Evolutionary conservation across 1,139 yeast species (phyloP).

Genomic region (Sugiyamaella japonica): DNA sequence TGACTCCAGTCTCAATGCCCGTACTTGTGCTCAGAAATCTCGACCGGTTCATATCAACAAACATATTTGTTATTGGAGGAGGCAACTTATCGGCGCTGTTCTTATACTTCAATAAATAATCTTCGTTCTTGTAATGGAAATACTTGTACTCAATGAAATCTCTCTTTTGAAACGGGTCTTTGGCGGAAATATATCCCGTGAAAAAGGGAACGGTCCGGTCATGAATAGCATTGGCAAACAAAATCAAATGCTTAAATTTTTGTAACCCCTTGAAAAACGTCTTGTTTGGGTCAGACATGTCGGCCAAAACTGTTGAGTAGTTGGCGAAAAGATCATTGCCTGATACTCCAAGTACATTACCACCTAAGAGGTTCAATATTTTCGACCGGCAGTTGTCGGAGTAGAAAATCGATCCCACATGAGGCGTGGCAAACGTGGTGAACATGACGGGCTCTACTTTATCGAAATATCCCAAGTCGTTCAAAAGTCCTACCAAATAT

Average conservation of each 20-base stretch:
- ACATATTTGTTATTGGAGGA: slow-evolving; percentile 5
- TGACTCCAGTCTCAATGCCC: slow-evolving; percentile 18
- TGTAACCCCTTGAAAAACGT: slow-evolving; percentile 56
- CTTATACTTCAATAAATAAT: slow-evolving; percentile 8
- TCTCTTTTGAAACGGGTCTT: slow-evolving; percentile 48
- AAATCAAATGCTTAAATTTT: slow-evolving; percentile 55
- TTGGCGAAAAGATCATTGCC: slow-evolving; percentile 70
- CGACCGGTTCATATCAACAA: slow-evolving; percentile 35
- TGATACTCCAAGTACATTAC: slow-evolving; percentile 63
- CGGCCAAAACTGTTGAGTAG: slow-evolving; percentile 44
- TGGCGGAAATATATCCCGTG: slow-evolving; percentile 50
- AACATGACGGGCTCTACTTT: slow-evolving; percentile 59
- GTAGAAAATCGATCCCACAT: slow-evolving; percentile 64
- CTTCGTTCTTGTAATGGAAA: slow-evolving; percentile 19
- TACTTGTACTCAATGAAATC: slow-evolving; percentile 30
- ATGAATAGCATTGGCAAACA: slow-evolving; percentile 72
- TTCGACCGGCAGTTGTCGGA: slow-evolving; percentile 45
- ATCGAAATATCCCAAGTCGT: slow-evolving; percentile 56
- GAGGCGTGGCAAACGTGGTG: slow-evolving; percentile 90
- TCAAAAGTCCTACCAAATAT: slow-evolving; percentile 68
- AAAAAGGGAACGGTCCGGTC: slow-evolving; percentile 66
- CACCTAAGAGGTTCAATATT: slow-evolving; percentile 59
- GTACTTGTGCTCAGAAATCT: slow-evolving; percentile 18
- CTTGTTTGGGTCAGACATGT: slow-evolving; percentile 57
- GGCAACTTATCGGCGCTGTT: neutral